Base-by-base conservation (phyloP, 2,329 filamentous ascomycete species). In the Thelonectria blattea region DNA sequence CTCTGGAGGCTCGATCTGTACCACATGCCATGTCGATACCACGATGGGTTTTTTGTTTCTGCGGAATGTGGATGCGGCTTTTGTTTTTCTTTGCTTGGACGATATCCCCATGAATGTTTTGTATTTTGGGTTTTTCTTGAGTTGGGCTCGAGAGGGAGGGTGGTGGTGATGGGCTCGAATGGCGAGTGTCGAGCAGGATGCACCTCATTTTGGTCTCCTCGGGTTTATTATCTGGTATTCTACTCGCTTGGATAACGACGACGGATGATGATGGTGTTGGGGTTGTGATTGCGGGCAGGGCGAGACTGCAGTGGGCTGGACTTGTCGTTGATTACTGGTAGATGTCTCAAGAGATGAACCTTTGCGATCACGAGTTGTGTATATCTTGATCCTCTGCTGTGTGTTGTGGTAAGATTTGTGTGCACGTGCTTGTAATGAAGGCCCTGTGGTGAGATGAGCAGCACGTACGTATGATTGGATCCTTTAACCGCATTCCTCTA, bases 41-140 rank as follows among this genome's bases (percentile, higher is more conserved):
- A 47, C 15, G 34, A 37, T 41, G 57, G 46, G 46, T 60, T 59
- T n/a, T 51, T 17, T 42, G 22, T 30, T 34, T 51, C 45, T 46
- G 52, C 52, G 22, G 34, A 32, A 30, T 30, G 37, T 49, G 41
- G 46, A 32, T 46, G 47, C 15, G 51, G 56, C 12, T 18, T 46
- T 41, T 54, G 11, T 52, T 37, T 47, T 37, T 54, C 47, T 53
- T 27, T 24, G 27, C 20, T 51, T 46, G 57, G 30, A 60, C 42
- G 57, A 60, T 60, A 60, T 60, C 57, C 57, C 42, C 46, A 55
- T 39, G 52, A 49, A 60, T 51, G 51, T 55, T 60, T 55, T 30
- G 27, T 30, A 12, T 30, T 46, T 49, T 42, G 14, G 49, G 50
- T 45, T 51, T 55, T 39, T 34, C 34, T 46, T 48, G 17, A 24